Evolutionary conservation across 305 asterid genomes (phyloP).

Genomic region (Fraxinus greggii): DNA sequence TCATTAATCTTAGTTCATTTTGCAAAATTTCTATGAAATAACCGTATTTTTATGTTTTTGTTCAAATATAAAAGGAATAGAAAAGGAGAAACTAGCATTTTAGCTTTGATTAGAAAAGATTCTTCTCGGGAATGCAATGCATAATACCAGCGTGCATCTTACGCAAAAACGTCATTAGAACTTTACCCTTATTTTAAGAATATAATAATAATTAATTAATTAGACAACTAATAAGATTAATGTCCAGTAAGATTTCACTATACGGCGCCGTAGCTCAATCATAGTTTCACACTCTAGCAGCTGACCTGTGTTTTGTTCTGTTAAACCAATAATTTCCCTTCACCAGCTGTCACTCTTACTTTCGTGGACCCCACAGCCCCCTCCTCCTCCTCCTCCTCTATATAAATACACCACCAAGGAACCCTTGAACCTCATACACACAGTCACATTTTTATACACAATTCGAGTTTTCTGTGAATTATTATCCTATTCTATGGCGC

Average conservation of each 20-base stretch:
- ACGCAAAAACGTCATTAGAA: neutral
- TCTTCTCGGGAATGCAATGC: neutral
- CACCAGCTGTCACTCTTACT: conserved; percentile 40
- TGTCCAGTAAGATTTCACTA: neutral
- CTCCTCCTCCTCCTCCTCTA: conserved; percentile 21
- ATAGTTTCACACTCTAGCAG: neutral
- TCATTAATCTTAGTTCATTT: neutral
- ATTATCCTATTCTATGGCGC: conserved; percentile 35
- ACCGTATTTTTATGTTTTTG: no score
- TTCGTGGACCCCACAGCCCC: neutral
- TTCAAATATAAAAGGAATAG: no score
- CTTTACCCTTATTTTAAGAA: neutral
- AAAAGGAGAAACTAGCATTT: no score
- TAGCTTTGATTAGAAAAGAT: neutral
- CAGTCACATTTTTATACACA: neutral
- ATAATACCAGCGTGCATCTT: neutral
- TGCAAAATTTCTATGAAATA: no score
- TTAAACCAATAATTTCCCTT: conserved; percentile 8
- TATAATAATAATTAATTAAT: neutral
- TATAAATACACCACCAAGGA: conserved; percentile 5
- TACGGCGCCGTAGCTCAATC: neutral
- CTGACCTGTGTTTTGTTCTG: neutral
- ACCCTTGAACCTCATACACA: neutral
- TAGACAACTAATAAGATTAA: neutral
- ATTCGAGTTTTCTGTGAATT: neutral